Conservation (phyloP, 495 filamentous ascomycete genomes). For the Penicillium nucicola region DNA sequence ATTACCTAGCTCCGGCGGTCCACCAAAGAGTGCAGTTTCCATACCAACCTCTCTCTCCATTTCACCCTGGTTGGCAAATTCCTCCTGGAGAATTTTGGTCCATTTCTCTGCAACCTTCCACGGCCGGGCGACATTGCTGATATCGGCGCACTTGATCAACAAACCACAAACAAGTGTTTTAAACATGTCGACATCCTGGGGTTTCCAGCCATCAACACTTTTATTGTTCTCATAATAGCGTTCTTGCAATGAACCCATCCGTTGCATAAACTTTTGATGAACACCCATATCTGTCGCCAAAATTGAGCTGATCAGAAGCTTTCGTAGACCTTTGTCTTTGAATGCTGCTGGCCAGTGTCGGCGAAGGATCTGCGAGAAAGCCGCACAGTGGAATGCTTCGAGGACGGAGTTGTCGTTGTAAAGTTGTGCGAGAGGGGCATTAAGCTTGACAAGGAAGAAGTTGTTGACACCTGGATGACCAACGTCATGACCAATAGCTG, state of each 20-base stretch:
- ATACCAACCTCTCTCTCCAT: constrained; percentile 91
- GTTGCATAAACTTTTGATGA: constrained; percentile 93
- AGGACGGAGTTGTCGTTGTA: constrained; percentile 98
- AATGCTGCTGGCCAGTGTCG: constrained; percentile 88
- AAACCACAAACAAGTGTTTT: constrained; percentile 79
- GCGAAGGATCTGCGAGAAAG: constrained; percentile 92
- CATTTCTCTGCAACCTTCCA: constrained; percentile 79
- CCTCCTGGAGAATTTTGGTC: constrained; percentile 88
- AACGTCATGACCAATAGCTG: constrained; percentile 95
- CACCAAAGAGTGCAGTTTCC: constrained; percentile 76
- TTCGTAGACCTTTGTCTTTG: constrained; percentile 69
- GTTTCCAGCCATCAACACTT: constrained; percentile 65
- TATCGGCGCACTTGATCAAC: constrained; percentile 96
- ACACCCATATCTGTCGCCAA: constrained; percentile 95
- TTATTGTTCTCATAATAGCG: constrained; percentile 63
- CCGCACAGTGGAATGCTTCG: constrained; percentile 96
- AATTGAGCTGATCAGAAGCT: constrained; percentile 92
- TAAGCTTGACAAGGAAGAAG: constrained; percentile 87
- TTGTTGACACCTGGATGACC: constrained; percentile 99
- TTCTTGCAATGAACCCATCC: constrained; percentile 70
- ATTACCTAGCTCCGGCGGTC: constrained; percentile 78
- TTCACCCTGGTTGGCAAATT: constrained; percentile 86
- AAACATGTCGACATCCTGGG: constrained; percentile 65
- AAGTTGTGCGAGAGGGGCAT: constrained; percentile 91
- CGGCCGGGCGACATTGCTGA: constrained; percentile 92